These are phyloP conservation scores for Cyberlindnera xishuangbannaensis DNA, from an alignment of 805 yeast genomes.

Conservation along the genomic window DNA sequence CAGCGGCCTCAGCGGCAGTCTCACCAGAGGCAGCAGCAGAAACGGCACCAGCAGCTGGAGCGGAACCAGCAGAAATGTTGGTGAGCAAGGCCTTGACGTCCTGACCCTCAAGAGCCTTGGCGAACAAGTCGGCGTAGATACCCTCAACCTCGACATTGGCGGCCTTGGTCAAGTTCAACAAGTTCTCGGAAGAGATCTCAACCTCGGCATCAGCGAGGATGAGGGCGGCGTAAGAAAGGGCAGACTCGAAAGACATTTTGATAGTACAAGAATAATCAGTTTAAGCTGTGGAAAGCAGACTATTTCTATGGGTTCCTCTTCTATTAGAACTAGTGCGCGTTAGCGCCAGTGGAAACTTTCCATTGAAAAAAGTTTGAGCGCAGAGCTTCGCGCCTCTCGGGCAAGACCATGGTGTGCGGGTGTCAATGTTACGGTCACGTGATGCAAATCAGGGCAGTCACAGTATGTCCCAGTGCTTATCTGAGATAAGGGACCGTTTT, in stretches of 20 bases:
- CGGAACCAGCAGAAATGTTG: slow-evolving; percentile 64
- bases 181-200: slow-evolving; percentile 81
- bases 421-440: slow-evolving; percentile 5
- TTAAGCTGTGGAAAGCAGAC: slow-evolving; percentile 28
- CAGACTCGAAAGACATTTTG: slow-evolving; percentile 68
- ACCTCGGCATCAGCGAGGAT: slow-evolving; percentile 90
- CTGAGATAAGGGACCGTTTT: too few relatives aligned
- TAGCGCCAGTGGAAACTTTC: slow-evolving; percentile 7
- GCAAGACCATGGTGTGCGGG: slow-evolving; percentile 9
- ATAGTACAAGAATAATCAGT: slow-evolving; percentile 26
- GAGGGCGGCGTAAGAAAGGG: slow-evolving; percentile 89
- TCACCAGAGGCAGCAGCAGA: slow-evolving; percentile 57
- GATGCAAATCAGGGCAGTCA: slow-evolving; percentile 5
- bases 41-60: slow-evolving; percentile 68
- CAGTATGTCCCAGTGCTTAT: too few relatives aligned
- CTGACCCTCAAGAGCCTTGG: slow-evolving; percentile 83
- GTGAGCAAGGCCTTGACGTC: slow-evolving; percentile 77
- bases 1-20: slow-evolving; percentile 59
- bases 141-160: slow-evolving; percentile 79
- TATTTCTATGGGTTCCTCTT: slow-evolving; percentile 21
- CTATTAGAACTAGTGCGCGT: neutral
- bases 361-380: slow-evolving; percentile 7
- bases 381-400: too few relatives aligned
- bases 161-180: slow-evolving; percentile 68
- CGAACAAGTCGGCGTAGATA: slow-evolving; percentile 84